phyloP scores from a whole-genome alignment of 169 alveolate species.

The Eimeria necatrix region DNA sequence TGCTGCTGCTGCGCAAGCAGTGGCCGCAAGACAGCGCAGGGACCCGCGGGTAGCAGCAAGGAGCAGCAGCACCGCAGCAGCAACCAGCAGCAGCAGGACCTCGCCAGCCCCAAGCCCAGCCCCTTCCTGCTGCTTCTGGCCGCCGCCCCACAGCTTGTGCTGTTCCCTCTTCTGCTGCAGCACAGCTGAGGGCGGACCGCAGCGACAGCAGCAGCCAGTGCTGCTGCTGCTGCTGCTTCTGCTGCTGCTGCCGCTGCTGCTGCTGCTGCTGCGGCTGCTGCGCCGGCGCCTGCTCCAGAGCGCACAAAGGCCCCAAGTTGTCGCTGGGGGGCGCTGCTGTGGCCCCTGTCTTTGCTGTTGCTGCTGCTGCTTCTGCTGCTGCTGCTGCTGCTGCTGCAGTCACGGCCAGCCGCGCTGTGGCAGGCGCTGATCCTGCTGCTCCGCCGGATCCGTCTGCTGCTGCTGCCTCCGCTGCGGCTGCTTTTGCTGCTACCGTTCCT shows the following conservation, averaged over 20 bases:
- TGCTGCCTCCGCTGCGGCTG: neutral
- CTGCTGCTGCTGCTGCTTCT: constrained; percentile 51
- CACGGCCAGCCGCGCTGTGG: neutral
- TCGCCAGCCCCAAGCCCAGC: constrained; percentile 53
- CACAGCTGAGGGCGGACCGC: neutral
- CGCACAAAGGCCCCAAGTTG: too few species aligned
- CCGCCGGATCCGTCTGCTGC: neutral
- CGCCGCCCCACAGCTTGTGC: neutral
- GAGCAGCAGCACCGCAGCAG: constrained; percentile 7
- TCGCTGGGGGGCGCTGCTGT: neutral
- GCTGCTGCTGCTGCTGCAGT: neutral
- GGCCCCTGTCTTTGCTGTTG: neutral
- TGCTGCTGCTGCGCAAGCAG: neutral
- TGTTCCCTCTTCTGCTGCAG: constrained; percentile 41
- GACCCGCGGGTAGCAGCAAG: constrained; percentile 20
- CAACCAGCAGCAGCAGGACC: constrained; percentile 42
- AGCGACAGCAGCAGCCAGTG: constrained; percentile 10
- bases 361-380: neutral
- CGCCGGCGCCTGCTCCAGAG: neutral
- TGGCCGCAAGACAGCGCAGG: constrained; percentile 31
- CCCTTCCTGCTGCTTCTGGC: constrained; percentile 56
- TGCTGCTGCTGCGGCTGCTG: neutral
- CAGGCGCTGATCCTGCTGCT: neutral
- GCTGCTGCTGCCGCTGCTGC: neutral
- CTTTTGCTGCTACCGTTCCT: neutral